Base-by-base conservation (phyloP, 345 rosid species). In the Sisymbrium altissimum region DNA sequence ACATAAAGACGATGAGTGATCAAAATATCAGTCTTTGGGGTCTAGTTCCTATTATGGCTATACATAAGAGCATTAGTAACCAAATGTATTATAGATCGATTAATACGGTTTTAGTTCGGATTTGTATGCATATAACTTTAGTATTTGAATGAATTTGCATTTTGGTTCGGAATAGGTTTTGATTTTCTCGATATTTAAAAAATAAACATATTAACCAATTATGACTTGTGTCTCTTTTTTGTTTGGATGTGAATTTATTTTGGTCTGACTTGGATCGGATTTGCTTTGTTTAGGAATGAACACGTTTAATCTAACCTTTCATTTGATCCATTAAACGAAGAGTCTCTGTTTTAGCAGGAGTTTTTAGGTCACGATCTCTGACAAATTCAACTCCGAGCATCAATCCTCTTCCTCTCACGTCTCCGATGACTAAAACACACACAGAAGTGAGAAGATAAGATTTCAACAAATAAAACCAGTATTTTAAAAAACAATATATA, bases 321-420 rank as follows among this genome's bases (percentile, higher is more conserved):
- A 89, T 82, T 61, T 81, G 85, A 48, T 91, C 88, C 96, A 91
- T 87, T 67, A 88, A 62, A 73, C 76, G 86, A 29, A 85, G 71
- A 54, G 81, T 86, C 83, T 91, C 96, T 7, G 82, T 77, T 76
- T 81, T 82, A 14, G 98, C 98, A 7, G 97, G 97, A 19, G 86
- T 88, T 78, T 89, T 91, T 70, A 70, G 44, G 52, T 85, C 75
- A 64, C 83, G 88, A 70, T 94, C 93, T 0, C 78, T 79, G 18
- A 94, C 98, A 14, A 94, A 86, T 77, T 94, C 98, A 33, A 94
- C 93, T 77, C 98, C 97, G 32, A 94, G 85, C 86, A 94, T 83
- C 50, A 91, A 56, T 18, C 98, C 98, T 79, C 80, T 88, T 65
- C 98, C 98, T 65, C 98, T 85, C 45, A 91, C 97, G 78, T 94